Evolutionary conservation across 768 basidiomycete species (phyloP), one percentile per base, ranked within the genome.

Genomic region (Amanita rubescens): DNA sequence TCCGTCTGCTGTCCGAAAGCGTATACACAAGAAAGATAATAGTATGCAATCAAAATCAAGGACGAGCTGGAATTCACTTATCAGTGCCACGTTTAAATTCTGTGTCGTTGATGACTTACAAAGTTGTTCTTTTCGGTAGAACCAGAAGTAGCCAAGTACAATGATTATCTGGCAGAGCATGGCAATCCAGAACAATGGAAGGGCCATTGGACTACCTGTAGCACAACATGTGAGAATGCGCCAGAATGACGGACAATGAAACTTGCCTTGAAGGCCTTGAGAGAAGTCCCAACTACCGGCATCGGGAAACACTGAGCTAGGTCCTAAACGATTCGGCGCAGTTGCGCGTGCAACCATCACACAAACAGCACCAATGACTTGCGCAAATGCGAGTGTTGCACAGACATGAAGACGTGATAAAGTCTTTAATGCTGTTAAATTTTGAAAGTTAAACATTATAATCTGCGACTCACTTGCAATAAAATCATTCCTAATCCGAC

Each of bases 111-210:
- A 60, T 14, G 50, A 75, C 87, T 49, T 65, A 88, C 87, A 69
- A 56, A 95, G 80, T 67, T 95, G 93, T 70, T 95, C 93, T 72
- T 91, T 93, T 68, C 93, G 84, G 71, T 94, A 95, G 81, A 95
- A 94, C 90, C 90, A 90, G 75, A 94, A 93, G 73, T 95, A 95
- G 19, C 93, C 93, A 56, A 85, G 69, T 54, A 94, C 90, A 63
- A 95, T 92, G 59, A 93, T 67, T 51, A 95, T 63, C 65, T 92
- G 90, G 65, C 82, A 88, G 6, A 82, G 60, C 52, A 90, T 72
- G 43, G 90, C 90, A 48, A 94, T 69, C 93, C 93, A 95, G 76
- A 95, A 95, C 42, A 88, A 77, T 51, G 90, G 84, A 14, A 79
- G 75, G 17, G 86, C 88, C 80, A 92, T 84, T 19, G 90, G 90